These are phyloP conservation scores for Vitis hybrid DNA, from an alignment of 177 flowering plant species.

Conservation along the genomic window DNA sequence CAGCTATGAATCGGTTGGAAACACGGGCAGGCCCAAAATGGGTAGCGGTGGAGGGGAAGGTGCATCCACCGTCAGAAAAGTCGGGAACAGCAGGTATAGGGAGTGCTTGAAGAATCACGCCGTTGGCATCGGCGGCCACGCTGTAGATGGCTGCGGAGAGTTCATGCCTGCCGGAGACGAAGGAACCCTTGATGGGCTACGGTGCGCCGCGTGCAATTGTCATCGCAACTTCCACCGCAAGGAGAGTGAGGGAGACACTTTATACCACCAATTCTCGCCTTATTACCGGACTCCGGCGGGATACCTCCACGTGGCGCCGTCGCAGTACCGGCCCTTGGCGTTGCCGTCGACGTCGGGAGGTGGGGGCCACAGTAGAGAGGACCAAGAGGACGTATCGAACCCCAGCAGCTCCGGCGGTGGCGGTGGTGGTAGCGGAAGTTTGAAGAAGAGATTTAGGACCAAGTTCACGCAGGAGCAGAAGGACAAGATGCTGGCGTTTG, in stretches of 20 bases:
- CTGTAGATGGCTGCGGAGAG: slow-evolving; percentile 66
- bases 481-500: slow-evolving; percentile 52
- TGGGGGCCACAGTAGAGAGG: slow-evolving; percentile 27
- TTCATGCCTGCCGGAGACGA: slow-evolving; percentile 56
- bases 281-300: slow-evolving; percentile 33
- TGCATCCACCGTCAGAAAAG: not conserved
- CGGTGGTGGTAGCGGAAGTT: slow-evolving; percentile 16
- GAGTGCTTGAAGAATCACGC: slow-evolving; percentile 69
- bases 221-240: slow-evolving; percentile 67
- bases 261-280: slow-evolving; percentile 20
- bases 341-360: slow-evolving; percentile 27
- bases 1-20: slow-evolving; percentile 24
- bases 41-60: slow-evolving; percentile 13
- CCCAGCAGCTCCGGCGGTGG: slow-evolving; percentile 29
- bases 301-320: slow-evolving; percentile 29
- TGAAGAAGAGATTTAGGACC: slow-evolving; percentile 49
- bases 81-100: slow-evolving; percentile 26
- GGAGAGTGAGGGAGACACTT: slow-evolving; percentile 29
- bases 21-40: slow-evolving; percentile 20
- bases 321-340: slow-evolving; percentile 25
- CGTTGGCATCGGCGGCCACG: slow-evolving; percentile 46
- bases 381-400: slow-evolving; percentile 25
- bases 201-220: slow-evolving; percentile 62
- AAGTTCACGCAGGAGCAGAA: slow-evolving; percentile 58
- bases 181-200: slow-evolving; percentile 47